phyloP scores from a whole-genome alignment of 257 asterid genomes.

The Handroanthus guayacan region DNA sequence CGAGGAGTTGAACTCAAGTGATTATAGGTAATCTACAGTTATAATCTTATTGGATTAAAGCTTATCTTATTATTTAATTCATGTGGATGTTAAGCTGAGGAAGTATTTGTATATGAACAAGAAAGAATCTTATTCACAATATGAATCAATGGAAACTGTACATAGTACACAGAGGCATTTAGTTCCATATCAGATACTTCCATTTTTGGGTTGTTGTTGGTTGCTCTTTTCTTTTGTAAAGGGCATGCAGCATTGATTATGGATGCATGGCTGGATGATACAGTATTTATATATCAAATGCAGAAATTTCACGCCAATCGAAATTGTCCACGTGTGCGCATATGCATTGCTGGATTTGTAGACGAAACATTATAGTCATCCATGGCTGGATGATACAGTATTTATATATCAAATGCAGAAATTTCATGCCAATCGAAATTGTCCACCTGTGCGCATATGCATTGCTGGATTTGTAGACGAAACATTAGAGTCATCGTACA shows the following conservation, averaged over 20 bases:
- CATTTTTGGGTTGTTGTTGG: not conserved
- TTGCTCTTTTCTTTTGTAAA: not conserved
- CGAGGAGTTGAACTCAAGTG: slow-evolving; percentile 19
- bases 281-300: not conserved
- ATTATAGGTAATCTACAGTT: not conserved
- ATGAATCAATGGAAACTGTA: slow-evolving; percentile 31
- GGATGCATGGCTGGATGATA: not conserved
- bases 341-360: not conserved
- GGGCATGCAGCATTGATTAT: not conserved
- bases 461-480: not conserved
- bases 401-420: not conserved
- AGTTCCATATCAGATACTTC: not conserved
- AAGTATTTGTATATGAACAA: slow-evolving; percentile 6
- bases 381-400: not conserved
- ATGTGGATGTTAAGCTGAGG: slow-evolving; percentile 3
- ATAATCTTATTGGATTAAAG: not conserved
- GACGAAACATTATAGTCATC: not conserved
- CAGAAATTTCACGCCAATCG: not conserved
- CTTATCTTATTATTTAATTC: not conserved
- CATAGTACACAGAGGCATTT: slow-evolving; percentile 23
- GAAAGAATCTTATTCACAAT: not conserved
- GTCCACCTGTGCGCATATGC: no score
- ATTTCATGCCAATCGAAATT: not conserved
- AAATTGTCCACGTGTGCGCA: no score
- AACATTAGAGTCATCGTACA: no score